phyloP scores from a whole-genome alignment of 1,284 basidiomycete genomes.

The Phellinidium pouzarii region DNA sequence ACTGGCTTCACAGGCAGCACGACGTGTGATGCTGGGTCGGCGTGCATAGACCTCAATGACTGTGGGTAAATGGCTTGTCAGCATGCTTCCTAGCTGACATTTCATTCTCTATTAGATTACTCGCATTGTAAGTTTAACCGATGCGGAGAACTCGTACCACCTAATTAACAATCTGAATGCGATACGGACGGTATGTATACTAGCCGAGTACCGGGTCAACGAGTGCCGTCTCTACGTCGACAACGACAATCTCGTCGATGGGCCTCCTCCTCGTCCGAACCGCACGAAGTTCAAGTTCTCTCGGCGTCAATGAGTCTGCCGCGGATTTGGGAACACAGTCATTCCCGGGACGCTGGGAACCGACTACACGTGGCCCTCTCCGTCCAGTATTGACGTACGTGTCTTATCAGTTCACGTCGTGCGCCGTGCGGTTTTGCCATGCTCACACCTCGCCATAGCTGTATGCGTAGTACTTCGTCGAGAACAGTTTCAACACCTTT shows the following conservation, averaged over 20 bases:
- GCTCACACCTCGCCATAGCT: not conserved
- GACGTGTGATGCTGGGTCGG: conserved; percentile 25
- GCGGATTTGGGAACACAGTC: conserved; percentile 44
- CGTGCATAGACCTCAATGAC: conserved; percentile 24
- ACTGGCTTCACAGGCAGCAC: conserved; percentile 26
- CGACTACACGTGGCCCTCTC: conserved; percentile 44
- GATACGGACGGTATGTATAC: not conserved
- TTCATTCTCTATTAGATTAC: not conserved
- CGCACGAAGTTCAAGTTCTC: conserved; percentile 54
- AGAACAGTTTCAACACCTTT: conserved; percentile 56
- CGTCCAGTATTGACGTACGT: conserved; percentile 38
- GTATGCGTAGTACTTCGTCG: conserved; percentile 40
- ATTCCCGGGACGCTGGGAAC: conserved; percentile 44
- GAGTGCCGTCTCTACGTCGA: conserved; percentile 11
- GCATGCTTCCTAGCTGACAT: not conserved
- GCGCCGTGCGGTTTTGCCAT: not conserved
- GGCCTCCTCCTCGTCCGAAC: conserved; percentile 20
- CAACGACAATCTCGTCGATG: conserved; percentile 14
- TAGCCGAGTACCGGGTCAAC: conserved; percentile 9
- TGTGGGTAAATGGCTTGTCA: conserved; percentile 20
- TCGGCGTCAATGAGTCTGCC: conserved; percentile 57
- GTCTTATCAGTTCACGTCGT: not conserved
- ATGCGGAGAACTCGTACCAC: not conserved
- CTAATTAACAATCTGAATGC: not conserved
- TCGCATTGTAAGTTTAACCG: conserved; percentile 3